Base-by-base conservation (phyloP, 2,329 filamentous ascomycete genomes). In the Talaromyces sp. region DNA sequence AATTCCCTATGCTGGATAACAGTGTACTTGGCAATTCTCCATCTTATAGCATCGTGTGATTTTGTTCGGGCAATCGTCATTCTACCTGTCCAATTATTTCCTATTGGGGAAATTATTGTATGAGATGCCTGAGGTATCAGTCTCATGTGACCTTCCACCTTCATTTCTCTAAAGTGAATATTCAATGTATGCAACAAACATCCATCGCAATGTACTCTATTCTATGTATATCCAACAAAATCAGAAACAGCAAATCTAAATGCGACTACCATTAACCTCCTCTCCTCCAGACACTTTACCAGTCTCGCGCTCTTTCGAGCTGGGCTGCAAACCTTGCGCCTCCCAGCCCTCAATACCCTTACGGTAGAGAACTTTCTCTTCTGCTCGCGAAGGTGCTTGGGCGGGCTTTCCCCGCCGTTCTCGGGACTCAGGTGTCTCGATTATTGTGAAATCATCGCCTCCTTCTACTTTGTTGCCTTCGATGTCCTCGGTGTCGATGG, bases 401-500 rank as follows among this genome's bases (percentile, higher is more conserved):
- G 75, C 72, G 8, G 70, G 63, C 68, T 78, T 79, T 19, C 80
- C 79, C 27, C 80, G 76, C 15, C 78, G 76, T 19, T 72, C 65
- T 40, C 80, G 76, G 13, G 79, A 81, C 22, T 80, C 77, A 2
- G 69, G 34, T 1, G 79, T 81, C 72, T 82, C 80, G 10, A 76
- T 66, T 13, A 82, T 67, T 22, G 72, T 75, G 3, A 79, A 79
- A 64, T 81, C 79, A 45, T 78, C 77, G 27, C 76, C 75, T 27
- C 76, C 73, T 15, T 80, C 63, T 2, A 68, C 29, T 6, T 75
- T 69, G 25, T 67, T 47, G 19, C 75, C 74, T 65, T 77, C 77
- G 36, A 79, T 64, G 65, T 80, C 78, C 25, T 88, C 84, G 19
- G 78, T 74, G 61, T 84, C 83, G 0, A 76, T 77, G 11, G 81